A percentile compares a stretch with the other conserved stretches of the same genome.
phyloP scores from a whole-genome alignment of 1,139 yeast species.

The Hyphopichia buzzinii region DNA sequence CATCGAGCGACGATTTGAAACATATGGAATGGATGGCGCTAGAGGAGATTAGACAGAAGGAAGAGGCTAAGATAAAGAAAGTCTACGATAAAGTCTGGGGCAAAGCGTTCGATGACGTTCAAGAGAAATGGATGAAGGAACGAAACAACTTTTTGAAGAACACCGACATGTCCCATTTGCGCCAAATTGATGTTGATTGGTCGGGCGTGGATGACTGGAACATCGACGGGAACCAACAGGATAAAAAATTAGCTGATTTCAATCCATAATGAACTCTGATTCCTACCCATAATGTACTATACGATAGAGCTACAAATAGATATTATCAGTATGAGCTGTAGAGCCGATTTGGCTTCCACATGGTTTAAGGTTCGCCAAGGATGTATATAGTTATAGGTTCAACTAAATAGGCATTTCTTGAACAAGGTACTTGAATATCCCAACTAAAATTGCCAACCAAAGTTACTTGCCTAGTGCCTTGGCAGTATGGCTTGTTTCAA shows the following conservation, averaged over 20 bases:
- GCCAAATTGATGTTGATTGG: slow-evolving; percentile 65
- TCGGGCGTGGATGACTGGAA: slow-evolving; percentile 53
- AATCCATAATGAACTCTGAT: slow-evolving; percentile 35
- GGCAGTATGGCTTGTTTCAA: no score
- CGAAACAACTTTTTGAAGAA: slow-evolving; percentile 66
- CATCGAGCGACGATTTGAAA: slow-evolving; percentile 79
- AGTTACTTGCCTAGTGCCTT: no score
- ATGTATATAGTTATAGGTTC: no score
- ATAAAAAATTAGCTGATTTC: slow-evolving; percentile 42
- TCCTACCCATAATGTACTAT: slow-evolving; percentile 19
- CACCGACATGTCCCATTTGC: slow-evolving; percentile 56
- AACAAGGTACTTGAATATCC: no score
- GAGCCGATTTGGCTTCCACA: no score
- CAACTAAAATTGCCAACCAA: no score
- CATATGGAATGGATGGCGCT: slow-evolving; percentile 98
- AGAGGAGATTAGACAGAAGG: slow-evolving; percentile 74
- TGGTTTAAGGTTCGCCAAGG: no score
- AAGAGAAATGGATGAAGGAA: slow-evolving; percentile 66
- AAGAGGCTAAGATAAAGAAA: slow-evolving; percentile 63
- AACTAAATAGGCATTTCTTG: no score
- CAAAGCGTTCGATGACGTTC: slow-evolving; percentile 73
- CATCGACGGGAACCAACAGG: slow-evolving; percentile 26
- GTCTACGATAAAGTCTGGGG: slow-evolving; percentile 75
- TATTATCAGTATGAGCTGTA: no score
- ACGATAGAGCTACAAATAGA: background rate